Base-by-base conservation (phyloP, 495 filamentous ascomycete species). In the Penicillium macrosclerotiorum region DNA sequence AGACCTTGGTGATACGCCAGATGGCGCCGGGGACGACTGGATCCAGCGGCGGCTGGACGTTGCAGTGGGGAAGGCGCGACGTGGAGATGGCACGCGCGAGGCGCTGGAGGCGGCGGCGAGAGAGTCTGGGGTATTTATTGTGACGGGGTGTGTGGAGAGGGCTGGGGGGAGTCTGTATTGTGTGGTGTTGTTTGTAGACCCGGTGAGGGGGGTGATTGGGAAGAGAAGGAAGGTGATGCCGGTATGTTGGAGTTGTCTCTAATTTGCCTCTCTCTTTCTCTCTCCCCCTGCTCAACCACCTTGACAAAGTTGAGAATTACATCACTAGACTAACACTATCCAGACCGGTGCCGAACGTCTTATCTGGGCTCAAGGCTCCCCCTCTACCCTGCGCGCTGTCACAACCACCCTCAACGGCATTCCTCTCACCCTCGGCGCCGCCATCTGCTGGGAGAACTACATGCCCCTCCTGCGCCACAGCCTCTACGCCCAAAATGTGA, bases 161-260 rank as follows among this genome's bases (percentile, higher is more conserved):
- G 72, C 79, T 2, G 90, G 83, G 0, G 91, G 89, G 0, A 90
- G 81, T 49, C 54, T 96, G 46, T 96, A 94, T 54, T 96, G 91
- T 68, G 75, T 75, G 1, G 88, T 80, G 6, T 69, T 95, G 6
- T 95, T 90, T 59, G 84, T 95, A 0, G 89, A 88, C 64, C 90
- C 91, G 0, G 54, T 59, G 11, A 45, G 72, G 27, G 89, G 89
- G 0, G 60, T 83, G 0, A 54, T 94, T 20, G 91, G 90, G 31
- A 96, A 96, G 74, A 79, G 91, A 48, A 74, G 91, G 52, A 96
- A 96, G 72, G 88, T 96, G 9, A 94, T 94, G 88, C 91, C 91
- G 14, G 78, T 79, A 31, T 47, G 70, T 68, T 41, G 26, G 3
- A 9, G 26, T 22, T 9, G 16, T 37, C 23, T 25, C 20, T 1